Conservation (phyloP, 148 eudicot genomes). For the Talinum fruticosum region DNA sequence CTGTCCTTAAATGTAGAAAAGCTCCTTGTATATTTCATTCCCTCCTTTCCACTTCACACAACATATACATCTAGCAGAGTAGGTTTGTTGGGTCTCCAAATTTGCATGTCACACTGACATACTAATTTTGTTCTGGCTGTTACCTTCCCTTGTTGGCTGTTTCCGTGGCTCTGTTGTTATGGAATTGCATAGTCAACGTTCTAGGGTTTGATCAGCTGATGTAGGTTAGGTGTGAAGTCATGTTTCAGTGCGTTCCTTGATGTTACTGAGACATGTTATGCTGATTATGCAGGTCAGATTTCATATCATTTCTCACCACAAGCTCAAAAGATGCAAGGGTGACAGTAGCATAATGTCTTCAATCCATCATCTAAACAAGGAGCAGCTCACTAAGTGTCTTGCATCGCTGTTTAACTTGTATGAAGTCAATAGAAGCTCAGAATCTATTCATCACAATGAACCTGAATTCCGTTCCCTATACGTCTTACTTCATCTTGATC, state of each 20-base stretch:
- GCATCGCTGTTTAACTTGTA: conserved; percentile 63
- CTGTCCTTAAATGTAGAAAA: background rate
- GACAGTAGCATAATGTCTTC: conserved; percentile 48
- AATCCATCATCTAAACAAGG: conserved; percentile 66
- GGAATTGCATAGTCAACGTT: background rate
- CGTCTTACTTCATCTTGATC: conserved; percentile 77
- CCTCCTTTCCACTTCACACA: background rate
- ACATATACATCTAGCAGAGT: background rate
- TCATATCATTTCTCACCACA: conserved; percentile 73
- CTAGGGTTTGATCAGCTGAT: background rate
- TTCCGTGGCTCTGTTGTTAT: background rate
- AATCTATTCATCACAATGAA: conserved; percentile 48
- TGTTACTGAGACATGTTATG: conserved; percentile 12
- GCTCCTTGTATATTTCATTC: background rate
- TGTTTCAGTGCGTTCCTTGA: background rate
- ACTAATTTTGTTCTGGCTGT: background rate
- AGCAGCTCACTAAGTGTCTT: conserved; percentile 81
- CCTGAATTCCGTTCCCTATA: conserved; percentile 79
- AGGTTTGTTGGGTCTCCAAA: background rate
- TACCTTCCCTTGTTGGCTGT: background rate
- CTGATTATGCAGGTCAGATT: conserved; percentile 57
- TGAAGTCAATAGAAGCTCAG: conserved; percentile 52
- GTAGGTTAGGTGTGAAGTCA: background rate
- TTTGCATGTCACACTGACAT: background rate
- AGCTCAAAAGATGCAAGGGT: conserved; percentile 52